Conservation (phyloP, 75 land plant species). For the Picea sitchensis region DNA sequence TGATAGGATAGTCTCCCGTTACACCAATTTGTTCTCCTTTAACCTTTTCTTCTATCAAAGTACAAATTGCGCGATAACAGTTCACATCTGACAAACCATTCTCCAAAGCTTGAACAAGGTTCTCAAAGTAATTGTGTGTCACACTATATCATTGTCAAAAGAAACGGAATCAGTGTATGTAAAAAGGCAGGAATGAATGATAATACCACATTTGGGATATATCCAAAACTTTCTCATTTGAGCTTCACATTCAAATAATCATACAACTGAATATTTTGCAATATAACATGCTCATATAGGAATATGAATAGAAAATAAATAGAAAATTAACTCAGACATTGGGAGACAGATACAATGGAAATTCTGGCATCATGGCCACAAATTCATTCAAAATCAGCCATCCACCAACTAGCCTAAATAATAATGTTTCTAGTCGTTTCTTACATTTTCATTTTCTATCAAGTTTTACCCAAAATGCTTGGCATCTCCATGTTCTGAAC, state of each 20-base stretch:
- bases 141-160: conserved; percentile 13
- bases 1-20: no score
- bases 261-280: background rate
- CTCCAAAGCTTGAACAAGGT: conserved; percentile 29
- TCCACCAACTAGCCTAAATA: no score
- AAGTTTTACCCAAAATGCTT: background rate
- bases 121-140: conserved; percentile 29
- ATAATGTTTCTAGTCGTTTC: background rate
- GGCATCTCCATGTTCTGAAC: background rate
- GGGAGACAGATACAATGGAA: background rate
- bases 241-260: background rate
- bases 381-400: no score
- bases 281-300: background rate
- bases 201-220: background rate
- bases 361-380: no score
- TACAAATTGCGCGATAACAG: background rate
- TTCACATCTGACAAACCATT: conserved; percentile 32
- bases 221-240: background rate
- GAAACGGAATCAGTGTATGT: background rate
- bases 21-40: no score
- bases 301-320: background rate
- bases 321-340: background rate
- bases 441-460: background rate
- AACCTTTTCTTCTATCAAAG: no score
- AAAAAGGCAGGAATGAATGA: background rate